Percentiles rank a stretch among this genome's conserved stretches.
Conservation (phyloP, 2,329 filamentous ascomycete genomes). For the Fusarium sp. region DNA sequence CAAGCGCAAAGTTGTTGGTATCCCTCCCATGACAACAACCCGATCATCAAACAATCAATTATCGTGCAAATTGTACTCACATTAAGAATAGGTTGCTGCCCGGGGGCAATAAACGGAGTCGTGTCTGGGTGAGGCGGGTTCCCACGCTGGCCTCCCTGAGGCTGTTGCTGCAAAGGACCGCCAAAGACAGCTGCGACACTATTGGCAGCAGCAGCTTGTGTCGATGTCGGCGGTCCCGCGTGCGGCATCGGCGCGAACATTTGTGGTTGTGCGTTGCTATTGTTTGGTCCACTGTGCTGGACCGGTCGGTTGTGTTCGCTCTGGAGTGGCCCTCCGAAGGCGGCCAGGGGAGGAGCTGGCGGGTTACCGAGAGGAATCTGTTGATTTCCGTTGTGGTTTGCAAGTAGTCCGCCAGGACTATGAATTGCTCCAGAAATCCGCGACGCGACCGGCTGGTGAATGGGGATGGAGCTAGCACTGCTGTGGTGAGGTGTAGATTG, state of each 20-base stretch:
- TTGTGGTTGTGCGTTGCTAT: constrained; percentile 61
- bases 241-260: constrained; percentile 68
- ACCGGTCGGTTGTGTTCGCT: constrained; percentile 62
- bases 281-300: constrained; percentile 63
- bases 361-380: constrained; percentile 64
- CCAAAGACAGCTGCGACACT: constrained; percentile 75
- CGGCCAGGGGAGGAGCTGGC: constrained; percentile 58
- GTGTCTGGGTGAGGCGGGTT: constrained; percentile 61
- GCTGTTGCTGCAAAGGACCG: constrained; percentile 73
- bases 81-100: constrained; percentile 61
- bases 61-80: constrained; percentile 53
- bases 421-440: constrained; percentile 85
- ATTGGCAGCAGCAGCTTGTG: constrained; percentile 68
- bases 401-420: constrained; percentile 88
- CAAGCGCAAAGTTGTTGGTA: constrained; percentile 14
- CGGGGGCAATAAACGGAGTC: constrained; percentile 49
- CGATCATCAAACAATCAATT: constrained; percentile 1
- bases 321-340: constrained; percentile 67
- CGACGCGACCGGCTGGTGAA: constrained; percentile 94
- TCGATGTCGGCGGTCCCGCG: constrained; percentile 61
- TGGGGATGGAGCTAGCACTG: constrained; percentile 86
- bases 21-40: constrained; percentile 8
- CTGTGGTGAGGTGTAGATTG: constrained; percentile 82
- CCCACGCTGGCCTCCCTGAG: constrained; percentile 71
- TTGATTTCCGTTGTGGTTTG: constrained; percentile 73